Evolutionary conservation across 495 filamentous ascomycete species (phyloP), one percentile per base, ranked within the genome.

Genomic region (Hyaloscypha finlandica): DNA sequence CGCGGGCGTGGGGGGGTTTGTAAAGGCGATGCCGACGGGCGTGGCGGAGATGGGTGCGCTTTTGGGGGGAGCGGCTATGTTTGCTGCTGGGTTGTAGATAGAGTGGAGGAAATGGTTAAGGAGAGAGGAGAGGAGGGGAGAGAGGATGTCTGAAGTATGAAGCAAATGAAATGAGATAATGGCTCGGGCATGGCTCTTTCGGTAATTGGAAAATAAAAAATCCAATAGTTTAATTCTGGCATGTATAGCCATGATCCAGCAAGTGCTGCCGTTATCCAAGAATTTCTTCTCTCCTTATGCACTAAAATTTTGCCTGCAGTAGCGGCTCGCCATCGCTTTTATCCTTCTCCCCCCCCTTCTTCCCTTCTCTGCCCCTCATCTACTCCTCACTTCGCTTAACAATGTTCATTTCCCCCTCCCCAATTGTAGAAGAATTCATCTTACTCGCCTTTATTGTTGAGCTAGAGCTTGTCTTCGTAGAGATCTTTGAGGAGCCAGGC

Each of bases 1-100:
- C 1, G 42, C 42, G 8, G 45, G n/a, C 2, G 60, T 25, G 29
- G 59, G 4, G 5, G 60, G 16, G 14, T 25, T 5, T 48, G 59
- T 59, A 0, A 42, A 14, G 20, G 60, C 20, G 19, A 25, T n/a
- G 29, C 29, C 39, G 16, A 53, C 39, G 3, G 60, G 60, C 11
- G 60, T 33, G 22, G 45, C 32, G 14, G 39, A 48, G 11, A 59
- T 59, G 56, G 56, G 56, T 35, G 60, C 60, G 2, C 29, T 63
- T 19, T n/a, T 63, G 8, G 60, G 60, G 4, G 29, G 25, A 25
- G 60, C 60, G 12, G 60, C 12, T 25, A 6, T 53, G 6, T 42
- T 33, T n/a, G 39, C 35, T 29, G 56, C 56, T 59, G 29, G 56
- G 56, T 29, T 56, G 53, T 32, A 53, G 19, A n/a, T 12, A n/a